phyloP scores from a whole-genome alignment of 2,329 filamentous ascomycete species.

The Boeremia lycopersici region DNA sequence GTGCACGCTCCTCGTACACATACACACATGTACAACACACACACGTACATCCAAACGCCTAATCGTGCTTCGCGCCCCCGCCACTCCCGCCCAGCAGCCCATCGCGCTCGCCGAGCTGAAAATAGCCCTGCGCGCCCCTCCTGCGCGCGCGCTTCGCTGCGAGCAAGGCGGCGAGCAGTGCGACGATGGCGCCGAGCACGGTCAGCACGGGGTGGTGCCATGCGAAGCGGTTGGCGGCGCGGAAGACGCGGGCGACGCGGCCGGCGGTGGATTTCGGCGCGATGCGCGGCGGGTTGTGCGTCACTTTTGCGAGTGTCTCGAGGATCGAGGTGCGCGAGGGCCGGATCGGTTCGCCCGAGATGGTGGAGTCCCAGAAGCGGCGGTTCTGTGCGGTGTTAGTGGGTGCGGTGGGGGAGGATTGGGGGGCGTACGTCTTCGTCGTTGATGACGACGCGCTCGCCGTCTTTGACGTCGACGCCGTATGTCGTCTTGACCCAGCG shows the following conservation, averaged over 20 bases:
- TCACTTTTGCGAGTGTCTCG: slow-evolving; percentile 78
- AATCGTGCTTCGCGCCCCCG: slow-evolving; percentile 50
- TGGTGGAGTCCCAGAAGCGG: slow-evolving; percentile 92
- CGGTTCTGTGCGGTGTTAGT: slow-evolving; percentile 66
- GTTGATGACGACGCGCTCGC: slow-evolving; percentile 93
- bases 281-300: slow-evolving; percentile 72
- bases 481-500: slow-evolving; percentile 96
- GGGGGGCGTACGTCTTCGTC: slow-evolving; percentile 82
- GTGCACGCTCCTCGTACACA: too few relatives aligned
- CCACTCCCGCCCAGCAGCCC: slow-evolving; percentile 63
- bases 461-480: slow-evolving; percentile 82
- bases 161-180: slow-evolving; percentile 58
- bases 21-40: neutral
- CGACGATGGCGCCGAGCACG: slow-evolving; percentile 62
- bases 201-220: slow-evolving; percentile 54
- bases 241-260: slow-evolving; percentile 72
- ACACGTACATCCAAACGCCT: neutral
- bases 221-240: slow-evolving; percentile 49
- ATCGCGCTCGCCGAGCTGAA: slow-evolving; percentile 71
- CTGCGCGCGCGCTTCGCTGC: slow-evolving; percentile 41
- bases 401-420: neutral
- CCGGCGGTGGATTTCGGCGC: slow-evolving; percentile 78
- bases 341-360: slow-evolving; percentile 87
- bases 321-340: slow-evolving; percentile 89
- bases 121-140: slow-evolving; percentile 62